Evolutionary conservation across 176 grass and related monocot species (phyloP), one percentile per base, ranked within the genome.

Genomic region (Puya raimondii): DNA sequence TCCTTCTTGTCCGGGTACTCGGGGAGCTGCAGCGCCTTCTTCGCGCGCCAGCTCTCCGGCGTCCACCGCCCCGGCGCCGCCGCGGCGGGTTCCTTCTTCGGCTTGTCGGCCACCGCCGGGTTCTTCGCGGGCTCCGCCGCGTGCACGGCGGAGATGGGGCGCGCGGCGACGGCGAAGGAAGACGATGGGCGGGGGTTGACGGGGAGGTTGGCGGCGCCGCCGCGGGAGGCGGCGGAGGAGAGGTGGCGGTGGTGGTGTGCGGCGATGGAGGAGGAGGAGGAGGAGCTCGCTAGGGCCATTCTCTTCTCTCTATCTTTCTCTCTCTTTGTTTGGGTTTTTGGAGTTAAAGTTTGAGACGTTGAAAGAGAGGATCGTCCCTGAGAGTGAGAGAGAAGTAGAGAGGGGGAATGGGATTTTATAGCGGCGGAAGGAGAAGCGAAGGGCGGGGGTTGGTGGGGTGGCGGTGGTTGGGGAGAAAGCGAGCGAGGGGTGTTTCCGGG

Each of bases 1-100:
- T 75, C 83, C 51, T 53, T 68, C 0, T 70, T 63, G 74, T 76
- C 51, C 14, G 83, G 85, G 78, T 89, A 93, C 67, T 84, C 80
- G 7, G 83, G 90, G 71, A 84, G 83, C 74, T 89, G 86, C 47
- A 85, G 74, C 23, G 83, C 90, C 68, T 76, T 88, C 80, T 72
- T 88, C 47, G 70, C 1, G 80, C 15, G 76, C 89, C 89, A 88
- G 70, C 82, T 86, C 16, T 88, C 85, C 42, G 81, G 33, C 13
- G 89, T 6, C 85, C 85, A 88, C 73, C 12, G 20, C 0, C 27
- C 10, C 64, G 50, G 51, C 2, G 47, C 56, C 6, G 16, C 4
- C 2, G 14, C 16, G 23, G 23, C 74, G 54, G 80, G 80, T 9
- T 53, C 68, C 54, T 56, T 75, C 18, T 59, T 64, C 3, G 72